Percentiles rank a stretch among this genome's conserved stretches.
These are phyloP conservation scores for Candida rishiriensis DNA, from an alignment of 805 yeast species.

Conservation along the genomic window DNA sequence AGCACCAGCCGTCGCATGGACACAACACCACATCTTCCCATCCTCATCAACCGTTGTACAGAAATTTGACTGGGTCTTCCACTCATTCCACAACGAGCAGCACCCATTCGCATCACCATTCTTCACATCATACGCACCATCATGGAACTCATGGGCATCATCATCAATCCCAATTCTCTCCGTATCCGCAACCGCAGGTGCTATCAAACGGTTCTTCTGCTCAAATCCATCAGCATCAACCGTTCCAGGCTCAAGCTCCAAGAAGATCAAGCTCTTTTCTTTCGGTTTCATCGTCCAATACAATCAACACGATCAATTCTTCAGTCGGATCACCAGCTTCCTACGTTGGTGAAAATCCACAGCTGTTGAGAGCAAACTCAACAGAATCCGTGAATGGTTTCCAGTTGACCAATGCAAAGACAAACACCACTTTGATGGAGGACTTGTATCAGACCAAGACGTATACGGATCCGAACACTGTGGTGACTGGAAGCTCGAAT, in stretches of 20 bases:
- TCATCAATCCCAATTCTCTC: conserved; percentile 23
- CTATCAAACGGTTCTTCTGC: not conserved
- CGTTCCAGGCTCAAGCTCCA: conserved; percentile 9
- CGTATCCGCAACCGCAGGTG: conserved; percentile 21
- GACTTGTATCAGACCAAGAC: conserved; percentile 30
- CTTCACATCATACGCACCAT: conserved; percentile 16
- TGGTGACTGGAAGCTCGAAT: not conserved
- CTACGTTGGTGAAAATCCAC: conserved; percentile 22
- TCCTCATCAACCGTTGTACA: conserved; percentile 3
- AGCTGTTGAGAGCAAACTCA: conserved; percentile 19
- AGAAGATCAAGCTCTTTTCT: conserved; percentile 20
- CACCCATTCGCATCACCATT: conserved; percentile 16
- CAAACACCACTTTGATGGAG: conserved; percentile 31
- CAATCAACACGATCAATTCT: conserved; percentile 12
- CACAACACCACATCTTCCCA: not conserved
- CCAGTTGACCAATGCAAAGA: conserved; percentile 27
- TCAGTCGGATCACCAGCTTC: conserved; percentile 24
- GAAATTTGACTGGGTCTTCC: conserved; percentile 27
- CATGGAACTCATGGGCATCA: conserved; percentile 20
- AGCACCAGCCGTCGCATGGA: conserved; percentile 1
- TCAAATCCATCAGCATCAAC: not conserved
- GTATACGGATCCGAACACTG: conserved; percentile 19
- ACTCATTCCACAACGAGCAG: conserved; percentile 16
- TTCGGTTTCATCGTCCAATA: conserved; percentile 24
- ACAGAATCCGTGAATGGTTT: conserved; percentile 22